These are phyloP conservation scores for Boletus huronensis DNA, from an alignment of 768 basidiomycete genomes.

Conservation along the genomic window DNA sequence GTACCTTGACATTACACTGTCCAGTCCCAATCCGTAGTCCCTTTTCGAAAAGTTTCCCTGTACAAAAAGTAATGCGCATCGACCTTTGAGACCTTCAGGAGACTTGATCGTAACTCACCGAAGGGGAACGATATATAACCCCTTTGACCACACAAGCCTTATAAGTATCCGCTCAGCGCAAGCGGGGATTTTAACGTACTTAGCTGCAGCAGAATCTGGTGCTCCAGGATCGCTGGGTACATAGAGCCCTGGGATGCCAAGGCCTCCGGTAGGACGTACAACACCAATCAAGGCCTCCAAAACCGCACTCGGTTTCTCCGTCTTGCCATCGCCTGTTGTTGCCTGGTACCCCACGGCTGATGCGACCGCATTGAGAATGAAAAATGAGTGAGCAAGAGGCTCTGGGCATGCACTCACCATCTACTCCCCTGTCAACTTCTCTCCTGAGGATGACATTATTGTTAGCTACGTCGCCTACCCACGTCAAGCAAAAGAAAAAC, in stretches of 20 bases:
- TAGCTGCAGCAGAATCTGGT: constrained; percentile 47
- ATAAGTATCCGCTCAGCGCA: neutral
- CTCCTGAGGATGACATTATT: neutral
- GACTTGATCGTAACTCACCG: neutral
- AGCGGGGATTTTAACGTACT: constrained; percentile 9
- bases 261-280: neutral
- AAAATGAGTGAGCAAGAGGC: neutral
- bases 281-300: constrained; percentile 39
- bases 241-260: constrained; percentile 57
- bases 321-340: constrained; percentile 49
- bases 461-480: neutral
- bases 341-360: constrained; percentile 41
- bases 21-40: neutral
- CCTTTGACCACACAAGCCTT: neutral
- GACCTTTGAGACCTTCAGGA: neutral
- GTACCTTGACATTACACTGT: neutral
- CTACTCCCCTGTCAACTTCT: neutral
- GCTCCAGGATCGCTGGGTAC: constrained; percentile 57
- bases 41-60: constrained; percentile 5
- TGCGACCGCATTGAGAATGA: constrained; percentile 26
- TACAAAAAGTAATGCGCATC: neutral
- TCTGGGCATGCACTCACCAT: constrained; percentile 1
- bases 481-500: neutral
- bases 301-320: constrained; percentile 54
- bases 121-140: constrained; percentile 6